Percentiles rank a stretch among this genome's conserved stretches.
These are phyloP conservation scores for Coniochaeta ligniaria DNA, from an alignment of 2,329 filamentous ascomycete species.

Conservation along the genomic window DNA sequence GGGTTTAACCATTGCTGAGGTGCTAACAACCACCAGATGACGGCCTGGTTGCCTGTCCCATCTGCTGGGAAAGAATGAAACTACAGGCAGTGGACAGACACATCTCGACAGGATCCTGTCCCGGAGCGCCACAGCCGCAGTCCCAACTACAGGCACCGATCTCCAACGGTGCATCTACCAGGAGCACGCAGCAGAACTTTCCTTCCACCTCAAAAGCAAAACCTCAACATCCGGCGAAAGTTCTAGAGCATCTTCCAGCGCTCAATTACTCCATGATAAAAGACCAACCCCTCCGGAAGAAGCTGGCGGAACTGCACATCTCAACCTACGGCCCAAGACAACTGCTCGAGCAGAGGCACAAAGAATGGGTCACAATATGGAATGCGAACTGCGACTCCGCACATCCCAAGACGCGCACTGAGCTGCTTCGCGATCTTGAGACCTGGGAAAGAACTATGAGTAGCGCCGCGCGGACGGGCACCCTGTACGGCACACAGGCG, in stretches of 20 bases:
- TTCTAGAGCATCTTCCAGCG: conserved; percentile 62
- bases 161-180: not conserved
- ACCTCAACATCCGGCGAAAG: conserved; percentile 22
- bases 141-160: conserved; percentile 5
- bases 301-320: conserved; percentile 74
- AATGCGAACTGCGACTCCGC: conserved; percentile 93
- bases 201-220: not conserved
- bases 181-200: not conserved
- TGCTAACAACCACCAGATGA: conserved; percentile 41
- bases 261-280: conserved; percentile 85
- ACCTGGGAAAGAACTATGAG: conserved; percentile 83
- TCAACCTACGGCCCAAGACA: conserved; percentile 60
- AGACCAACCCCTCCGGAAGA: conserved; percentile 70
- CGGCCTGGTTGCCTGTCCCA: conserved; percentile 75
- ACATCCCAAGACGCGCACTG: conserved; percentile 59
- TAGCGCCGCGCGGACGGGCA: conserved; percentile 38
- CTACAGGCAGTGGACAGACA: conserved; percentile 71
- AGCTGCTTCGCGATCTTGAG: conserved; percentile 73
- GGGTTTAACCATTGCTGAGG: not conserved
- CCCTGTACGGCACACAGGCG: conserved; percentile 23
- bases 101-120: conserved; percentile 55
- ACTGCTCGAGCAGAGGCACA: conserved; percentile 72
- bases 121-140: conserved; percentile 26
- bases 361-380: conserved; percentile 92
- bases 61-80: conserved; percentile 76